Evolutionary conservation across 345 rosid species (phyloP), one percentile per base, ranked within the genome.

Genomic region (Arabis hirsuta): DNA sequence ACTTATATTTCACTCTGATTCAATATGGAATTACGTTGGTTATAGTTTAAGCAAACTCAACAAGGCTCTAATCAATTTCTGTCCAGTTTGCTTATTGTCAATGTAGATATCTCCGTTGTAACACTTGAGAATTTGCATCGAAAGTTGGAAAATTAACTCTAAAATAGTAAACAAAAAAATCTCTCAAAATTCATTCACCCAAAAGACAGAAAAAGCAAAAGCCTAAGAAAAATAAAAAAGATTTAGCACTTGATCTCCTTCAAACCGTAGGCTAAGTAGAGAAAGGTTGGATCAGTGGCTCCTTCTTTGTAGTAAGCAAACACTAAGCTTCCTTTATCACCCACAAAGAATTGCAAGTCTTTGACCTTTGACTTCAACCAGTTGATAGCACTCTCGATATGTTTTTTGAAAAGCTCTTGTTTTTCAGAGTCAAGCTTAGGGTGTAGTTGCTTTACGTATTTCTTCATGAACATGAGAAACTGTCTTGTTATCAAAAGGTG

Each of bases 251-350:
- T 90, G 69, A 93, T 64, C 85, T 93, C 97, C 86, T 86, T 90
- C 85, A 88, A 78, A 29, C 89, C 91, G 52, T 67, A 67, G 16
- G 87, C 84, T 2, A 92, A 76, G 86, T 88, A 88, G 59, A 93
- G 77, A 75, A 93, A 93, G 7, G 98, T 90, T 20, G 98, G 94
- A 76, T 93, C 90, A 1, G 87, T 69, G 7, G 94, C 84, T 45
- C 90, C 96, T 0, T 90, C 98, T 71, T 81, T 92, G 79, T 93
- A 86, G 73, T 90, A 89, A 16, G 96, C 98, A 65, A 90, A 79
- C 76, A 90, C 98, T 73, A 89, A 11, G 73, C 76, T 27, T 8
- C 82, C 82, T 62, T 93, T 95, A 14, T 86, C 97, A 5, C 81
- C 97, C 63, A 90, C 92, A 60, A 93, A 93, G 55, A 91, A 94